Evolutionary conservation across 148 eudicot species (phyloP).

Genomic region (Agrostemma githago): DNA sequence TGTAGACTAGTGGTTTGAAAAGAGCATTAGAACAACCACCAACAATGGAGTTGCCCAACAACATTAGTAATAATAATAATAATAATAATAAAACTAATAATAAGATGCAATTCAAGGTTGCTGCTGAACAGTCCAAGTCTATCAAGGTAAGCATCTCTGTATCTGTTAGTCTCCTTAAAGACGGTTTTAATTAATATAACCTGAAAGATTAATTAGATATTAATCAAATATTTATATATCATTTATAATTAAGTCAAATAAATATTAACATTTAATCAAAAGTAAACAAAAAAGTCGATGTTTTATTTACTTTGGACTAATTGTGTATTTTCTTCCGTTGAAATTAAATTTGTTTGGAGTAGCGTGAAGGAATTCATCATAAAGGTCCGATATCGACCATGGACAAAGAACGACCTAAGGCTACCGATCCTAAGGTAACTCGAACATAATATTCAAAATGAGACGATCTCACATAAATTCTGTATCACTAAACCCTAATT

Average conservation of each 20-base stretch:
- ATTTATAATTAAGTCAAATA: background rate
- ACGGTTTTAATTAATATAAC: background rate
- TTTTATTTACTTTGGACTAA: no score
- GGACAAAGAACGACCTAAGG: slow-evolving; percentile 74
- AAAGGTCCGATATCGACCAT: slow-evolving; percentile 69
- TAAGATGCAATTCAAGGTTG: slow-evolving; percentile 16
- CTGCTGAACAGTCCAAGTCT: slow-evolving; percentile 47
- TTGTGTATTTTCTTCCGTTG: background rate
- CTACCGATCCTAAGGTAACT: slow-evolving; percentile 94
- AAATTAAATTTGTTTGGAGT: slow-evolving; percentile 17
- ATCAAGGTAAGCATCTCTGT: slow-evolving; percentile 41
- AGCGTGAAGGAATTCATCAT: slow-evolving; percentile 94
- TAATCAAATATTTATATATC: background rate
- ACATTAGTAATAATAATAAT: slow-evolving; percentile 20
- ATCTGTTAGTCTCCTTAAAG: no score
- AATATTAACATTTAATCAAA: no score
- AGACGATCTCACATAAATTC: no score
- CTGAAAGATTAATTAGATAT: background rate
- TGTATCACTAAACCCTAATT: background rate
- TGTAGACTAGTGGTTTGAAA: slow-evolving; percentile 20
- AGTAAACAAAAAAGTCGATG: no score
- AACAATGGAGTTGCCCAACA: slow-evolving; percentile 49
- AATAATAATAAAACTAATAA: background rate
- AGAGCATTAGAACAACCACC: slow-evolving; percentile 26
- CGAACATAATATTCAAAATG: background rate